Evolutionary conservation across 2,329 filamentous ascomycete species (phyloP).

Genomic region (Fusarium globosum): DNA sequence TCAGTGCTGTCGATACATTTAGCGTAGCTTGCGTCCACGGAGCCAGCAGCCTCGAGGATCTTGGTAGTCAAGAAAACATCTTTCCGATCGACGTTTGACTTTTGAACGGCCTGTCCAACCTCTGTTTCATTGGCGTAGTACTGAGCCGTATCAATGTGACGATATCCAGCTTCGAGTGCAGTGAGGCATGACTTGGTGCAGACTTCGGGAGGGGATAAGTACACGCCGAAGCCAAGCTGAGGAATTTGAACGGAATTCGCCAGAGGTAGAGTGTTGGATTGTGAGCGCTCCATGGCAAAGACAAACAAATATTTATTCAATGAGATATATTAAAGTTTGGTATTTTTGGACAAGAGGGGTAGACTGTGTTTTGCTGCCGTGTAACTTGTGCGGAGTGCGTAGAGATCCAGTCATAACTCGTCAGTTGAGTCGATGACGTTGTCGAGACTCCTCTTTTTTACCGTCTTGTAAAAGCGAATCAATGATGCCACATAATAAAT

Average conservation of each 20-base stretch:
- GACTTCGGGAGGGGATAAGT: slow-evolving; percentile 63
- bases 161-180: slow-evolving; percentile 64
- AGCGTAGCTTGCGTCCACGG: slow-evolving; percentile 69
- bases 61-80: slow-evolving; percentile 69
- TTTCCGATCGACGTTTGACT: slow-evolving; percentile 56
- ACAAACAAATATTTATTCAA: background rate
- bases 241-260: slow-evolving; percentile 60
- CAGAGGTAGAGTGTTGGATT: slow-evolving; percentile 38
- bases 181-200: slow-evolving; percentile 68
- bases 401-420: slow-evolving; percentile 24
- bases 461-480: background rate
- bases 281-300: slow-evolving; percentile 12
- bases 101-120: slow-evolving; percentile 60
- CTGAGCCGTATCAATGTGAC: slow-evolving; percentile 64
- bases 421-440: slow-evolving; percentile 29
- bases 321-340: background rate
- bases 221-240: slow-evolving; percentile 77
- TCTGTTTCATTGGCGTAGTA: slow-evolving; percentile 54
- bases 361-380: background rate
- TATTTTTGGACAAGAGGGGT: slow-evolving; percentile 17
- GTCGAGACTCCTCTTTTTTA: slow-evolving; percentile 6
- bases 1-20: slow-evolving; percentile 70
- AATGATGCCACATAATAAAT: slow-evolving; percentile 15
- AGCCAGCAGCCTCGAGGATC: slow-evolving; percentile 51
- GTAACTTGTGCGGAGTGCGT: background rate